Conservation (phyloP, 2,329 filamentous ascomycete genomes). For the Fusarium staphyleae region DNA sequence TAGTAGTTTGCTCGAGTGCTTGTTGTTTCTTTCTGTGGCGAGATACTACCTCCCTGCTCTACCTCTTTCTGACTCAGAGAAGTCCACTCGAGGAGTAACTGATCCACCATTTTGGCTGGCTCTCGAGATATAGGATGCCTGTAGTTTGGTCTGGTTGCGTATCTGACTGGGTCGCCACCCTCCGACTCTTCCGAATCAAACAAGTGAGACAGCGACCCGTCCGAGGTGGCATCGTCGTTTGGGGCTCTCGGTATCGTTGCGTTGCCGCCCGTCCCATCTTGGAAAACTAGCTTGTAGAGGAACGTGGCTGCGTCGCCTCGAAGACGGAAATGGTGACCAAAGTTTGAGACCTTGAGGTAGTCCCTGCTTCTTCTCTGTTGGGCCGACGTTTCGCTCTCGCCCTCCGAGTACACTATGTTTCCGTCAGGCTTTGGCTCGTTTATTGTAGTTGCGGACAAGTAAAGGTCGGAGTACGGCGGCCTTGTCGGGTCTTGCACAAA, state of each 20-base stretch:
- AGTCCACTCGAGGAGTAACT: slow-evolving; percentile 18
- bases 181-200: neutral
- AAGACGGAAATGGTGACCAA: slow-evolving; percentile 16
- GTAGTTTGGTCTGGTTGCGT: neutral
- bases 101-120: slow-evolving; percentile 11
- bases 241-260: fast-evolving
- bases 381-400: neutral
- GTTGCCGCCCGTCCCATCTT: neutral
- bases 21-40: neutral
- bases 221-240: too few species aligned
- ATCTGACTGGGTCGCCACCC: neutral
- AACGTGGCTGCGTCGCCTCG: slow-evolving; percentile 26
- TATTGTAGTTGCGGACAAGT: neutral
- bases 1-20: neutral
- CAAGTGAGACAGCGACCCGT: neutral
- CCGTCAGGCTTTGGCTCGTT: neutral
- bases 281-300: slow-evolving; percentile 19
- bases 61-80: slow-evolving; percentile 17
- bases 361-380: neutral
- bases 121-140: neutral
- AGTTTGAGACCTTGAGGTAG: slow-evolving; percentile 6
- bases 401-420: too few species aligned
- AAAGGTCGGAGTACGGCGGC: fast-evolving
- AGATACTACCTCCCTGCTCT: neutral
- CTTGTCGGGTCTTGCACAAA: neutral